phyloP scores from a whole-genome alignment of 805 yeast genomes.

The Pichia gijzeniarum region DNA sequence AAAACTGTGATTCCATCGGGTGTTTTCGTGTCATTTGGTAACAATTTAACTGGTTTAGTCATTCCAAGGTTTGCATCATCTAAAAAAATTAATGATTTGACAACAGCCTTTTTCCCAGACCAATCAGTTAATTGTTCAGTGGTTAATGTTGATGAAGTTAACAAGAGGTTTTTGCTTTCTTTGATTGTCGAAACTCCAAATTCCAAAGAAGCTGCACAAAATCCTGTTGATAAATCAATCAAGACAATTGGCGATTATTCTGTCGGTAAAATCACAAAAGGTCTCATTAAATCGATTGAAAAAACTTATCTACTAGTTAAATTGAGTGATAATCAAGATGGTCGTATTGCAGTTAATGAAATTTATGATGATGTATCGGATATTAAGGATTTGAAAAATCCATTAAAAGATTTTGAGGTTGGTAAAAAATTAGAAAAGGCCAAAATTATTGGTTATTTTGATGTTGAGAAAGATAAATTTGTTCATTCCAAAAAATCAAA shows the following conservation, averaged over 20 bases:
- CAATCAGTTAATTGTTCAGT: slow-evolving; percentile 72
- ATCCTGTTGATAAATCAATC: slow-evolving; percentile 56
- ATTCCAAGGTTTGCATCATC: slow-evolving; percentile 65
- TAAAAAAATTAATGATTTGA: slow-evolving; percentile 46
- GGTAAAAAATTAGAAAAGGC: slow-evolving; percentile 53
- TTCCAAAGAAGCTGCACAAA: slow-evolving; percentile 31
- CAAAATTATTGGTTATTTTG: slow-evolving; percentile 71
- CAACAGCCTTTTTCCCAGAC: slow-evolving; percentile 47
- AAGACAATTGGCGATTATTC: slow-evolving; percentile 43
- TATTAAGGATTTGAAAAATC: slow-evolving; percentile 51
- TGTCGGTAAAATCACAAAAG: slow-evolving; percentile 59
- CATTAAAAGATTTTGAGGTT: slow-evolving; percentile 50
- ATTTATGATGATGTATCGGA: slow-evolving; percentile 48
- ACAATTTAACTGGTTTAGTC: slow-evolving; percentile 75
- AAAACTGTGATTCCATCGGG: slow-evolving; percentile 76
- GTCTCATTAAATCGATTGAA: slow-evolving; percentile 54
- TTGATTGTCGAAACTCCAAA: slow-evolving; percentile 34
- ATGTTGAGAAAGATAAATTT: slow-evolving; percentile 60
- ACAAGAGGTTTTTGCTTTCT: slow-evolving; percentile 65
- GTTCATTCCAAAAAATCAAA: slow-evolving; percentile 52
- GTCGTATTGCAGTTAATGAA: slow-evolving; percentile 73
- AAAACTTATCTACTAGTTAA: slow-evolving; percentile 63
- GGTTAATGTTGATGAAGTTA: slow-evolving; percentile 58
- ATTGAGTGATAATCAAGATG: slow-evolving; percentile 72
- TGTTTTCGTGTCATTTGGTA: slow-evolving; percentile 75